Conservation (phyloP, 805 yeast genomes). For the Candida railenensis region DNA sequence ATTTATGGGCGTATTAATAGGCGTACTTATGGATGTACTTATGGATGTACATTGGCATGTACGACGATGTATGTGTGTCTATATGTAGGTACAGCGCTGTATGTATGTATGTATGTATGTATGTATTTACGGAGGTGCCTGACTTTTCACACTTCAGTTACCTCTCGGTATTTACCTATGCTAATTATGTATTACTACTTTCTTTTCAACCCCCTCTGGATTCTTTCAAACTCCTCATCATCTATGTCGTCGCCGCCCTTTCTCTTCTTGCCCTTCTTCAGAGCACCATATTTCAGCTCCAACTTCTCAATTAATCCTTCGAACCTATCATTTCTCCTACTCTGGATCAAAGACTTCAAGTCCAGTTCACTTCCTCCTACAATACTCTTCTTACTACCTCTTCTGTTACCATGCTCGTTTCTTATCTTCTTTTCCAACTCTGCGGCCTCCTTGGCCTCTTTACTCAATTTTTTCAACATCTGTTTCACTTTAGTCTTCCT, state of each 20-base stretch:
- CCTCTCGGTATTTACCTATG: slow-evolving; percentile 1
- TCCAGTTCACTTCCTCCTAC: slow-evolving; percentile 31
- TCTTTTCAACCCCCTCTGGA: slow-evolving; percentile 39
- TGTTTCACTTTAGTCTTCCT: slow-evolving; percentile 48
- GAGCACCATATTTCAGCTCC: slow-evolving; percentile 49
- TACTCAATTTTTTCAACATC: slow-evolving; percentile 50
- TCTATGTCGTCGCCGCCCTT: slow-evolving; percentile 24
- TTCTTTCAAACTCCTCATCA: slow-evolving; percentile 51
- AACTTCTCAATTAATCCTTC: slow-evolving; percentile 47
- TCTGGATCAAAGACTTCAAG: slow-evolving; percentile 48
- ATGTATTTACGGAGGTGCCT: no score
- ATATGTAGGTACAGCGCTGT: no score
- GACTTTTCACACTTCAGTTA: no score
- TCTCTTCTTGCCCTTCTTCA: slow-evolving; percentile 34
- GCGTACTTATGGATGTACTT: no score
- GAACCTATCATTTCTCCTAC: slow-evolving; percentile 41
- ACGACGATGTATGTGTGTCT: no score
- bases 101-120: no score
- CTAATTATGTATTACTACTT: slow-evolving; percentile 12
- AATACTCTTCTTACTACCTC: slow-evolving; percentile 25
- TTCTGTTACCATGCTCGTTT: slow-evolving; percentile 12
- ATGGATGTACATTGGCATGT: no score
- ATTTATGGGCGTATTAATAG: no score
- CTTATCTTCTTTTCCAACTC: slow-evolving; percentile 40
- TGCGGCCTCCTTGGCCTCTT: slow-evolving; percentile 66